Base-by-base conservation (phyloP, 306 rosid genomes). In the Trifolium subterraneum region DNA sequence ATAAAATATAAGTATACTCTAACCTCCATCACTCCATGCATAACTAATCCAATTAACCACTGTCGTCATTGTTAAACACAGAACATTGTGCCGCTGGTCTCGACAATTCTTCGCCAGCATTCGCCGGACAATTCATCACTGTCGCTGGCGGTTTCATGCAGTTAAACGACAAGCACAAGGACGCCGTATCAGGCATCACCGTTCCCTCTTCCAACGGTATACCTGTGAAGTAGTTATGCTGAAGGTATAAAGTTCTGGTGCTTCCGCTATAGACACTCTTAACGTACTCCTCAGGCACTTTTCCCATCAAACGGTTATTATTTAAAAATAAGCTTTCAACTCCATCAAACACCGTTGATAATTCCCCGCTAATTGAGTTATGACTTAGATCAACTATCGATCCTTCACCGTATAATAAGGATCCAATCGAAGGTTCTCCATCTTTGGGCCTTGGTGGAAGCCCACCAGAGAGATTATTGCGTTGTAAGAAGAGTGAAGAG, bases 301-400 rank as follows among this genome's bases (percentile, higher is more conserved):
- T 19, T 0, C 97, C 91, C 0, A 13, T 72, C 67, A 91, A 70
- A 29, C 83, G 92, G 88, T 91, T 91, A 27, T 87, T 89, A 65
- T 91, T 91, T 82, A 91, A 62, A 69, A 79, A 86, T 82, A 91
- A 52, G 54, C 80, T 87, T 85, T 91, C 97, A 1, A 82, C 97
- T 2, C 86, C 88, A 0, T 78, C 89, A 3, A 89, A 23, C 13
- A 84, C 78, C 45, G 77, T 44, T 0, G 95, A 75, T 7, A 91
- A n/a, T 73, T 84, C 84, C 15, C 97, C 95, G 0, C 77, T 70
- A 0, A 91, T 48, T 9, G 20, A 39, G 50, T 91, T 91, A 31
- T 91, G 95, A 72, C 97, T 91, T 68, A 91, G 52, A 77, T 91
- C 97, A 12, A 91, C 87, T 41, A 71, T 59, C 3, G 97, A 86